Evolutionary conservation across 163 green algal species (phyloP), one percentile per base, ranked within the genome.

Genomic region (Scenedesmus sp.): DNA sequence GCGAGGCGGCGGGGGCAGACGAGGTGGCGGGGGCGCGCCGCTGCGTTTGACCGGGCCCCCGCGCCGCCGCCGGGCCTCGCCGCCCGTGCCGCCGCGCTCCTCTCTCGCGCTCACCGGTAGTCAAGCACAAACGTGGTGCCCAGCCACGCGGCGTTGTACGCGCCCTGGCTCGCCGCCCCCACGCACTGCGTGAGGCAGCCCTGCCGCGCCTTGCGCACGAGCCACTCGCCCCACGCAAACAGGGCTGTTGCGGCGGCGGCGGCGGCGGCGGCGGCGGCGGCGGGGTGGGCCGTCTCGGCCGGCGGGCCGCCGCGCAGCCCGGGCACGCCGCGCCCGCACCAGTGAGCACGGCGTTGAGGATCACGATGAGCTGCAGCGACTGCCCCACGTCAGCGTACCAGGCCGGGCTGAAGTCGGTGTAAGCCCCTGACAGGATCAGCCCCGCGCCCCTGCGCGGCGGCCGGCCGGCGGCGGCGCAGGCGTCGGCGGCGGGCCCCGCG

Each of bases 361-460:
- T 57, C n/a, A 65, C 60, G 26, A 81, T 57, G 36, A 81, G 50
- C 34, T 85, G 24, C 62, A 90, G 69, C 14, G 85, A 84, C 22
- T 87, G 76, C 10, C 85, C 83, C 2, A 90, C 85, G 47, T 88
- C 74, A 34, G 81, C 53, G 70, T 88, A 90, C 64, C 63, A 90
- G 24, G 18, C 60, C 0, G 77, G 56, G 0, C 29, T 72, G 70
- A 90, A 90, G 60, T 90, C 85, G 5, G 42, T n/a, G 66, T 87
- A 90, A 18, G 74, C 48, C 0, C 85, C 85, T 44, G 78, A 83
- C 26, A 84, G 70, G 48, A 89, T 79, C 15, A 87, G 63, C 69
- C 75, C 77, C 10, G 51, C 24, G 26, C 58, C 44, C 63, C 74
- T 81, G 62, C 54, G 58, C n/a, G n/a, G n/a, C n/a, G n/a, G n/a